Conservation (phyloP, 352 stramenopile genomes). For the Globisporangium paddicum region DNA sequence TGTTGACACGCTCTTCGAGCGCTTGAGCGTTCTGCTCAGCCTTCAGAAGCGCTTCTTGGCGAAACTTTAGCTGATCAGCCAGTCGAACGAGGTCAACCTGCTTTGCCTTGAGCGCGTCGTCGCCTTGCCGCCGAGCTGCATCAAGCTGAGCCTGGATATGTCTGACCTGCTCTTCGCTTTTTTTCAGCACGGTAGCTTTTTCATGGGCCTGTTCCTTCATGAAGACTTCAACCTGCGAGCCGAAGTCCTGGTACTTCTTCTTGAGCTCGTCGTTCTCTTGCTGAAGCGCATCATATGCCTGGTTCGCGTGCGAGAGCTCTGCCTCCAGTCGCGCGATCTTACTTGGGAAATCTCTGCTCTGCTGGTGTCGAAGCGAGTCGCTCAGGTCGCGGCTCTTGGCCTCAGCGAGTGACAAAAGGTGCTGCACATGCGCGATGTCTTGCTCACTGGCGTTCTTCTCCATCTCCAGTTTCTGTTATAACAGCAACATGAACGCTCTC, state of each 20-base stretch:
- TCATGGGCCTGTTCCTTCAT: slow-evolving; percentile 68
- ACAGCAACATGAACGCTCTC: neutral
- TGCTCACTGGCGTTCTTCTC: slow-evolving; percentile 47
- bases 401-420: slow-evolving; percentile 46
- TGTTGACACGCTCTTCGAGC: slow-evolving; percentile 32
- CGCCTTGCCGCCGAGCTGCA: slow-evolving; percentile 22
- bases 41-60: slow-evolving; percentile 46
- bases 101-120: slow-evolving; percentile 46
- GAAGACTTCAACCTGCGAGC: slow-evolving; percentile 61
- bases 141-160: slow-evolving; percentile 36
- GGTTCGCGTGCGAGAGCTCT: slow-evolving; percentile 34
- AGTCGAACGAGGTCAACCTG: slow-evolving; percentile 43
- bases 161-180: slow-evolving; percentile 30
- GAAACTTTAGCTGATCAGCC: slow-evolving; percentile 53
- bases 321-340: slow-evolving; percentile 47
- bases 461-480: slow-evolving; percentile 43
- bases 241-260: slow-evolving; percentile 72
- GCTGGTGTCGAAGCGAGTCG: slow-evolving; percentile 32
- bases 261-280: slow-evolving; percentile 57
- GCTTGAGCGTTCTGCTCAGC: slow-evolving; percentile 40
- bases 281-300: slow-evolving; percentile 24
- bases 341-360: slow-evolving; percentile 41
- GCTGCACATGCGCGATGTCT: slow-evolving; percentile 45
- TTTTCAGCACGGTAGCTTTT: slow-evolving; percentile 26
- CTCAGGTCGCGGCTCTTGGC: slow-evolving; percentile 38